A percentile compares a stretch with the other conserved stretches of the same genome.
Evolutionary conservation across 495 filamentous ascomycete genomes (phyloP).

Genomic region (Trichoderma reesei): DNA sequence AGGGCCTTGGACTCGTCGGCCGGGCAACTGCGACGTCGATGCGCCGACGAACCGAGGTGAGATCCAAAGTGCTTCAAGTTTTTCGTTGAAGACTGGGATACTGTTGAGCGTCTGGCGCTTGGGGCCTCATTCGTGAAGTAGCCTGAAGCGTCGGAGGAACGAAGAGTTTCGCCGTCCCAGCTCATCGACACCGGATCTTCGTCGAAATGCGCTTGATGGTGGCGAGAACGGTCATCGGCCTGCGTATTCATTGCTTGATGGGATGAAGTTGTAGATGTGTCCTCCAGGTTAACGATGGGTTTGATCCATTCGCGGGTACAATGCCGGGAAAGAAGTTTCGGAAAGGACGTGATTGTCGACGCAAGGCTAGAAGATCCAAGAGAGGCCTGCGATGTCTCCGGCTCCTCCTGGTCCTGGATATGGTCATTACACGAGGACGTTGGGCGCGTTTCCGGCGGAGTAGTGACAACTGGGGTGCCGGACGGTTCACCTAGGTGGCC

Average conservation of each 20-base stretch:
- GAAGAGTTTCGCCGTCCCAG: background rate
- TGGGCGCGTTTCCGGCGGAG: background rate
- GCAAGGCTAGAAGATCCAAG: background rate
- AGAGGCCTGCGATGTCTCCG: background rate
- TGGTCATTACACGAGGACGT: background rate
- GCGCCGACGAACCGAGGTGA: background rate
- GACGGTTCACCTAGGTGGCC: background rate
- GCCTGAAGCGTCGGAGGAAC: background rate
- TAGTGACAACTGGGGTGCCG: background rate
- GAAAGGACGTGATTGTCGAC: background rate
- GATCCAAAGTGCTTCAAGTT: background rate
- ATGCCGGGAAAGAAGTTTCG: background rate
- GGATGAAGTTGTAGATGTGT: background rate
- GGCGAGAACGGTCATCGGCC: background rate
- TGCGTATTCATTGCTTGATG: background rate
- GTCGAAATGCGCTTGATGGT: background rate
- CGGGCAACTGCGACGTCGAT: background rate
- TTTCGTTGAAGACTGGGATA: background rate
- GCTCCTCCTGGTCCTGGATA: background rate
- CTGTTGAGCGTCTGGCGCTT: background rate
- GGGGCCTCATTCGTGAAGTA: background rate
- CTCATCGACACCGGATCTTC: background rate
- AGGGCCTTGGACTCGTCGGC: background rate
- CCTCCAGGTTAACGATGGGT: background rate
- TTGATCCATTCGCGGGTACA: constrained; percentile 7